These are phyloP conservation scores for Leptographium wingfieldii DNA, from an alignment of 2,329 filamentous ascomycete species.

Conservation along the genomic window DNA sequence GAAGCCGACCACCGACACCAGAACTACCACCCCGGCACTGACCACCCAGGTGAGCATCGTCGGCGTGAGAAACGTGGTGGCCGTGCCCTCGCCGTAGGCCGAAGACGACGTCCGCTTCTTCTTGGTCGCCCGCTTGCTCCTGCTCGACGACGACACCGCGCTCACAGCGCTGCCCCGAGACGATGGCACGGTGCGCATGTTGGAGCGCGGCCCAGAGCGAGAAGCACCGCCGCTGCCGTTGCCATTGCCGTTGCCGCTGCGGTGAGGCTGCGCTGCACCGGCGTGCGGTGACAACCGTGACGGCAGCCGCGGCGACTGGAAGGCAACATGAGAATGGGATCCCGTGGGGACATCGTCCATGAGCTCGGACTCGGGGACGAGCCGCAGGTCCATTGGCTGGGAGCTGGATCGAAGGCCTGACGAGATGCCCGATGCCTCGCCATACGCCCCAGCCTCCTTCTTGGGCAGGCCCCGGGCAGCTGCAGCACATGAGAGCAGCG, in stretches of 20 bases:
- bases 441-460: slow-evolving; percentile 27
- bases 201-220: not conserved
- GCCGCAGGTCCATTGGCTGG: slow-evolving; percentile 44
- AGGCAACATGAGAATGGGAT: slow-evolving; percentile 6
- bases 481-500: slow-evolving; percentile 85
- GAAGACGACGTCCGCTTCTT: slow-evolving; percentile 38
- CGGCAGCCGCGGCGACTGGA: slow-evolving; percentile 10
- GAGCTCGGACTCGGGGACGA: slow-evolving; percentile 50
- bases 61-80: slow-evolving; percentile 35
- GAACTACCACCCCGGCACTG: slow-evolving; percentile 53
- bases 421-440: slow-evolving; percentile 22
- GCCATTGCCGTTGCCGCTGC: not conserved
- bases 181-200: slow-evolving; percentile 9
- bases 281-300: not conserved
- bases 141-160: not conserved
- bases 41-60: slow-evolving; percentile 53
- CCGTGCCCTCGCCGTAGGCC: slow-evolving; percentile 18
- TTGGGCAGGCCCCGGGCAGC: slow-evolving; percentile 76
- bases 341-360: slow-evolving; percentile 22
- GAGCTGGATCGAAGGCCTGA: slow-evolving; percentile 30
- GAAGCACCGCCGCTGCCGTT: not conserved
- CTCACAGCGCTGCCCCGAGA: slow-evolving; percentile 12
- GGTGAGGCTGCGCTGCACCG: not conserved
- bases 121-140: slow-evolving; percentile 38
- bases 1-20: slow-evolving; percentile 57